Base-by-base conservation (phyloP, 2,329 filamentous ascomycete genomes). In the Nemania serpens region DNA sequence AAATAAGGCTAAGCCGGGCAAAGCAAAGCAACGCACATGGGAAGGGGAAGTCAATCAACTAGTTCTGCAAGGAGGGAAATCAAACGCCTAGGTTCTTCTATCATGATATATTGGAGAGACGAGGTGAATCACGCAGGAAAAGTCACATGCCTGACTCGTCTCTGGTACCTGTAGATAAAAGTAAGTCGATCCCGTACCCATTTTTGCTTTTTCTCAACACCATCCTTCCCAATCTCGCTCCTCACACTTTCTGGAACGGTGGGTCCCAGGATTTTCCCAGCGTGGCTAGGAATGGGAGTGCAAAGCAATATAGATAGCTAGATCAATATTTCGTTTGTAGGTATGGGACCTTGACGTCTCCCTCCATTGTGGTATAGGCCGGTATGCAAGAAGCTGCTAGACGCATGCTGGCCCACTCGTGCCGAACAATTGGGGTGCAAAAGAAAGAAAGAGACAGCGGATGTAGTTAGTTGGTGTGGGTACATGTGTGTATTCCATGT, bases 371-470 rank as follows among this genome's bases (percentile, higher is more conserved):
- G 53, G 58, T 59, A 61, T 61, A 63, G 61, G 55, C 47, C 41
- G 57, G 43, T 54, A 63, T 64, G 63, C 61, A 61, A 55, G 55
- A 62, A 45, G 25, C 56, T 62, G 49, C 59, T 64, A 63, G 61
- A 63, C 46, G 55, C 58, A 62, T 55, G 47, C n/a, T 62, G 65
- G 50, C 61, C 65, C 65, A 67, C 63, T 53, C 53, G 64, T 64
- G 52, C 65, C 64, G 65, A 64, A 62, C 61, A 63, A 62, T 65
- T 66, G 63, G 65, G 58, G 63, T 60, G 57, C 46, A 62, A 61
- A 62, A 63, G 58, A 51, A 60, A 61, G 39, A 56, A 56, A 29
- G 39, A 41, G 15, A 52, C 42, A 58, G 55, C 61, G 52, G 60
- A 64, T 48, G 47, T 47, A 61, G 53, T 59, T 67, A 66, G 64